A percentile compares a stretch with the other conserved stretches of the same genome.
Evolutionary conservation across 352 stramenopile species (phyloP).

Genomic region (Phytophthora quininea): DNA sequence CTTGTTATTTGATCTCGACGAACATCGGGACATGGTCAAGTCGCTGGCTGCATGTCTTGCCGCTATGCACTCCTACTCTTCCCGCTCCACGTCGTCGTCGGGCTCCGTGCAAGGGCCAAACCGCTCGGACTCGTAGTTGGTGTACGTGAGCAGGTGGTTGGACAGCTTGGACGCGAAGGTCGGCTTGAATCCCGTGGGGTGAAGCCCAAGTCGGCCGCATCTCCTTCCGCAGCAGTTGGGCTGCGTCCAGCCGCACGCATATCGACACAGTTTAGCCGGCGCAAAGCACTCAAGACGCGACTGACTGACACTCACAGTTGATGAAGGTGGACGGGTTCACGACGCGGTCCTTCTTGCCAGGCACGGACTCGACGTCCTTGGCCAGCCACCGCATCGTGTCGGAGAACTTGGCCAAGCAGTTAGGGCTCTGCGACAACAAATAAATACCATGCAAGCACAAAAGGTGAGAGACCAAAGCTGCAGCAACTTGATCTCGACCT

Average conservation of each 20-base stretch:
- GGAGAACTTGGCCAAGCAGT: constrained; percentile 58
- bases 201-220: constrained; percentile 52
- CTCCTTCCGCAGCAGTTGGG: constrained; percentile 46
- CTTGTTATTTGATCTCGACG: too few species aligned
- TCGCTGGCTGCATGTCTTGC: not conserved
- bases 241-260: constrained; percentile 17
- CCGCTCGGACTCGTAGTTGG: constrained; percentile 53
- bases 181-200: constrained; percentile 52
- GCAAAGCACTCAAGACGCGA: too few species aligned
- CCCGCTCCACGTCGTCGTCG: constrained; percentile 10
- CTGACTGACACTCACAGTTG: constrained; percentile 35
- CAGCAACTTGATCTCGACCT: not conserved
- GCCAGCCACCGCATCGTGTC: constrained; percentile 54
- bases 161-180: constrained; percentile 61
- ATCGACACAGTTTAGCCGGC: not conserved
- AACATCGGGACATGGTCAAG: not conserved
- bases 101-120: constrained; percentile 45
- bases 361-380: constrained; percentile 34
- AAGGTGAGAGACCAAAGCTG: too few species aligned
- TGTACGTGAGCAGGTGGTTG: constrained; percentile 60
- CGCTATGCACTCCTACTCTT: not conserved
- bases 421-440: constrained; percentile 33
- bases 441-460: not conserved
- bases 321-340: constrained; percentile 53
- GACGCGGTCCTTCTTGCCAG: constrained; percentile 43